Base-by-base conservation (phyloP, 2,329 filamentous ascomycete genomes). In the Alternaria triticina region DNA sequence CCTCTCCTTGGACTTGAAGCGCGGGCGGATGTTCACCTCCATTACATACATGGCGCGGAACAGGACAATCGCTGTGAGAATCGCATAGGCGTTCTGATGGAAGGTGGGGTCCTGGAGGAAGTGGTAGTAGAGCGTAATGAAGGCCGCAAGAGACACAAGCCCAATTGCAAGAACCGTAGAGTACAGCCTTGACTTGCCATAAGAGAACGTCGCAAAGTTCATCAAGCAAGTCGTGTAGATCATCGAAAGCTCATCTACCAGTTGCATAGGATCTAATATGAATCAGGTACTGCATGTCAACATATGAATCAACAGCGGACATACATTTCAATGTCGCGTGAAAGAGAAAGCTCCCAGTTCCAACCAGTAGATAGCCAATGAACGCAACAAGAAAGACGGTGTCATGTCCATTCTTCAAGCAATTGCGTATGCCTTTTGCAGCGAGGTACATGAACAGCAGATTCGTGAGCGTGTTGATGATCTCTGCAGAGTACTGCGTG, bases 401-500 rank as follows among this genome's bases (percentile, higher is more conserved):
- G 59, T 93, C 91, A 79, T 97, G 93, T 15, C 86, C 85, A 79
- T 96, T 85, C 67, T 85, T 86, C 43, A 90, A 75, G 78, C 93
- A 96, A 78, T 89, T 93, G 58, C 84, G 82, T 65, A 96, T 88
- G 23, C 94, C 94, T 75, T 90, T 91, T 69, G 88, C 81, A 8
- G 93, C 93, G 20, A 97, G 86, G 78, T 86, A 91, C 71, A 97
- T 84, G 79, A 97, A 97, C 23, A 96, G 82, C 4, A 91, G 78
- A 78, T 97, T 97, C 33, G 93, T 97, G 30, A 94, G 73, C 4
- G 92, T 92, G 76, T 91, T 95, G 75, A 93, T 87, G 49, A 94
- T 88, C 76, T 94, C 92, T 36, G 92, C 92, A 49, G 89, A 86
- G 75, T 94, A 94, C 46, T 86, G 84, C 5, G 91, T 94, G 40